Evolutionary conservation across 805 yeast species (phyloP), one percentile per base, ranked within the genome.

Genomic region (Starmerella sp.): DNA sequence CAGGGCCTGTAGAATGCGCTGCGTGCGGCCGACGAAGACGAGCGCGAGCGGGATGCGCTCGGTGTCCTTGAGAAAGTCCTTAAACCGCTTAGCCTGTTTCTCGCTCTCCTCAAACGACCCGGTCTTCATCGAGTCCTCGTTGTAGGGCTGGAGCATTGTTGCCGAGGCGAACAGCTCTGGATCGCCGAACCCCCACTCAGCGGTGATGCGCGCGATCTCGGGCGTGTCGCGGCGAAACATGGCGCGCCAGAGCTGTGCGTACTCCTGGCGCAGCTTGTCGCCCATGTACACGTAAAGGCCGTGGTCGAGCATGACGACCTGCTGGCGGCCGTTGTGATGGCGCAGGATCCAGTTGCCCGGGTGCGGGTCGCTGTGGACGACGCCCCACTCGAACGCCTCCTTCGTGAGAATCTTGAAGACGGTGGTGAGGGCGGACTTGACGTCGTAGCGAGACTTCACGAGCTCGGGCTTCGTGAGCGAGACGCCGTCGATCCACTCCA

Each of bases 401-500:
- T 75, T 73, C 28, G 81, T 78, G 60, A 77, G 77, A 17, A 79
- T 71, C 48, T 69, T 69, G 47, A 80, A 69, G 60, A 82, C 77
- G 55, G 73, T 76, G 17, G 70, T 66, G 77, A 82, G 72, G n/a
- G 80, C 69, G 28, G 63, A 57, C 17, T 67, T 57, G 35, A 73
- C 62, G 60, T 77, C 69, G 62, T 66, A 76, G 11, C 66, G 64
- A 10, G 69, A 69, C 22, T 45, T 32, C 36, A 69, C 62, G 28
- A 85, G 66, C 28, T 73, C 69, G 51, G 72, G 73, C 55, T 75
- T 72, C n/a, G 76, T 69, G 55, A 86, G 67, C 0, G 83, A 67
- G 15, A 78, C 76, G 30, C 90, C 93, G 38, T 85, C 85, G 48
- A 85, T 81, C 89, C 90, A 86, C 67, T 86, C 93, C 30, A 81